Percentiles rank a stretch among this genome's conserved stretches.
Conservation (phyloP, 306 rosid species). For the Canavalia gladiata region DNA sequence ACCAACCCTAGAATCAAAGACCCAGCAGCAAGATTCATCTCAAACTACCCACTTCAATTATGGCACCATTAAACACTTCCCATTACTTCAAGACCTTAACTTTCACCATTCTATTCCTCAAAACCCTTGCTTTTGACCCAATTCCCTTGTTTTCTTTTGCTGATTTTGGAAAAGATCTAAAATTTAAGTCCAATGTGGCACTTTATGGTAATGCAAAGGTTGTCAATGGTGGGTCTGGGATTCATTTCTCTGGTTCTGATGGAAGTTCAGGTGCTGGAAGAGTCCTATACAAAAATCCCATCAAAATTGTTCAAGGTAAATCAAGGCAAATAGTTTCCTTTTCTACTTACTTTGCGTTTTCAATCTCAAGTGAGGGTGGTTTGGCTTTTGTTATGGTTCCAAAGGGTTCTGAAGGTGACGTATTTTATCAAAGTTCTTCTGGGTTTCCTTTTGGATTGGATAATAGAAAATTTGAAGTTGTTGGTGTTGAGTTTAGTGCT, state of each 20-base stretch:
- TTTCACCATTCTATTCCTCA: constrained; percentile 58
- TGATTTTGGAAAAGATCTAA: constrained; percentile 63
- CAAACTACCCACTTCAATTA: constrained; percentile 58
- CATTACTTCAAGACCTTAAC: constrained; percentile 46
- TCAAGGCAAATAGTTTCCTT: constrained; percentile 71
- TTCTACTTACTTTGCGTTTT: constrained; percentile 77
- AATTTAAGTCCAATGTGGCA: constrained; percentile 62
- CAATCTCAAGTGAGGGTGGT: constrained; percentile 65
- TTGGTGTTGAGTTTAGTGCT: constrained; percentile 60
- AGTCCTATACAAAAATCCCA: constrained; percentile 73
- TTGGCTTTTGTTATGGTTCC: constrained; percentile 79
- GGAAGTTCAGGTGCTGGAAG: constrained; percentile 61
- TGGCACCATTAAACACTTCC: constrained; percentile 66
- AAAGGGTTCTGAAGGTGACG: constrained; percentile 53
- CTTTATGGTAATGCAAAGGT: constrained; percentile 78
- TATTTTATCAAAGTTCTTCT: constrained; percentile 58
- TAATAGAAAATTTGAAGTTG: constrained; percentile 47
- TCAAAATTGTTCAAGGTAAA: constrained; percentile 80
- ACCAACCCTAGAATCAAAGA: constrained; percentile 47
- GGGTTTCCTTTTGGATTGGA: constrained; percentile 58
- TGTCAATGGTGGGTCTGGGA: constrained; percentile 62
- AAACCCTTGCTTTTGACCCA: constrained; percentile 58
- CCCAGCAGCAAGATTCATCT: constrained; percentile 46
- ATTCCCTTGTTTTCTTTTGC: constrained; percentile 68
- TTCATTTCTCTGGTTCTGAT: constrained; percentile 60